A percentile compares a stretch with the other conserved stretches of the same genome.
phyloP scores from a whole-genome alignment of 148 eudicot species.

The Vaccinium myrtillus region DNA sequence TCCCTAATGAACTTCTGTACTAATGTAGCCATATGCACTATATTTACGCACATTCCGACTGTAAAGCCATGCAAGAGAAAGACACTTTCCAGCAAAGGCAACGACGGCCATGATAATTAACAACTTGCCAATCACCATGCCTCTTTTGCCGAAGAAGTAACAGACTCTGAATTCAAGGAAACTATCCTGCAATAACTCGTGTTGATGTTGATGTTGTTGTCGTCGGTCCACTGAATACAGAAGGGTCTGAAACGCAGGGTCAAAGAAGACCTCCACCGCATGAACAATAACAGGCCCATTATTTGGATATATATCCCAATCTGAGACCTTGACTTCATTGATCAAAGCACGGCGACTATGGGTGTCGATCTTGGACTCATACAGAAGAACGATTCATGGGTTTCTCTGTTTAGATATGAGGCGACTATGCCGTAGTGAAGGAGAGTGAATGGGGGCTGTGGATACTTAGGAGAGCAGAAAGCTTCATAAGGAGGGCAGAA shows the following conservation, averaged over 20 bases:
- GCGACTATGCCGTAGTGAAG: not conserved
- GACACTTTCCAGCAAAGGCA: not conserved
- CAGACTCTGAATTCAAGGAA: not conserved
- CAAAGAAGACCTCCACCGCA: not conserved
- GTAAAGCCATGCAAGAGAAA: not conserved
- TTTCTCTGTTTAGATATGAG: not conserved
- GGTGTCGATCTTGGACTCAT: not conserved
- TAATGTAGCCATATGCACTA: not conserved
- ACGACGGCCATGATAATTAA: not conserved
- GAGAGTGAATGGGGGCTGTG: not conserved
- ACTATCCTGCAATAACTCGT: not conserved
- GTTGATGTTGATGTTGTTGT: too few relatives aligned
- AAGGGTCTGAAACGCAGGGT: not conserved
- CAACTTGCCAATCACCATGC: not conserved
- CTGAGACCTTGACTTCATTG: not conserved
- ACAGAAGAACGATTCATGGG: not conserved
- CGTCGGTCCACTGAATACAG: not conserved
- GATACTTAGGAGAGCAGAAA: not conserved
- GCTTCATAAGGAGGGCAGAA: not conserved
- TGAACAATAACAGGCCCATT: not conserved
- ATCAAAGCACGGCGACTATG: not conserved
- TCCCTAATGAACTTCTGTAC: not conserved
- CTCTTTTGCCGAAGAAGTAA: not conserved
- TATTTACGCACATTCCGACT: too few relatives aligned
- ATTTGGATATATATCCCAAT: too few relatives aligned